These are phyloP conservation scores for Alternaria angustiovoidea DNA, from an alignment of 2,329 filamentous ascomycete genomes.

Conservation along the genomic window DNA sequence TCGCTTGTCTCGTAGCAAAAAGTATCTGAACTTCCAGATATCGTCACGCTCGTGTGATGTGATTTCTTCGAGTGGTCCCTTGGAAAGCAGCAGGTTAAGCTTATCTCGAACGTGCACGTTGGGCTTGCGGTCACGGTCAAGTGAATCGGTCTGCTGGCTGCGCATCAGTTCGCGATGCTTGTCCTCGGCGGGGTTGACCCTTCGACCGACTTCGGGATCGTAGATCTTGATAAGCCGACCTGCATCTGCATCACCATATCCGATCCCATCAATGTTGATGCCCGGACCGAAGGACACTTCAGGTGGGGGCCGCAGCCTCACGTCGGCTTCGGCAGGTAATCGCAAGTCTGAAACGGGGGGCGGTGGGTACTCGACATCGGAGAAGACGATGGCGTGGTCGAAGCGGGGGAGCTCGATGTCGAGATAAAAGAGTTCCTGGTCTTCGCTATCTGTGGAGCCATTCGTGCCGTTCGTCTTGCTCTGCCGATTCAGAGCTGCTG, in stretches of 20 bases:
- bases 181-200: conserved; percentile 91
- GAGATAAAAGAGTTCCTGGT: conserved; percentile 76
- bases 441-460: conserved; percentile 42
- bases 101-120: conserved; percentile 96
- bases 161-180: conserved; percentile 93
- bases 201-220: conserved; percentile 88
- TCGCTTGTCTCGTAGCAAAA: conserved; percentile 86
- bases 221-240: conserved; percentile 83
- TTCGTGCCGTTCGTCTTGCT: conserved; percentile 25
- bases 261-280: conserved; percentile 73
- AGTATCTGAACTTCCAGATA: conserved; percentile 97
- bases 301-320: conserved; percentile 79
- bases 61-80: conserved; percentile 88
- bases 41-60: conserved; percentile 93
- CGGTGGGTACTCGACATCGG: conserved; percentile 89
- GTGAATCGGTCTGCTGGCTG: conserved; percentile 89
- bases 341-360: conserved; percentile 81
- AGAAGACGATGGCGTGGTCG: conserved; percentile 94
- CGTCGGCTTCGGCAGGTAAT: conserved; percentile 67
- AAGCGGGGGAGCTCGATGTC: conserved; percentile 93
- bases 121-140: conserved; percentile 94
- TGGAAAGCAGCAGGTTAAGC: conserved; percentile 87
- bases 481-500: conserved; percentile 48
- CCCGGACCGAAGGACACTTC: conserved; percentile 91
- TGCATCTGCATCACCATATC: conserved; percentile 60